Conservation (phyloP, 2,329 filamentous ascomycete species). For the Fusarium fracticaudum region DNA sequence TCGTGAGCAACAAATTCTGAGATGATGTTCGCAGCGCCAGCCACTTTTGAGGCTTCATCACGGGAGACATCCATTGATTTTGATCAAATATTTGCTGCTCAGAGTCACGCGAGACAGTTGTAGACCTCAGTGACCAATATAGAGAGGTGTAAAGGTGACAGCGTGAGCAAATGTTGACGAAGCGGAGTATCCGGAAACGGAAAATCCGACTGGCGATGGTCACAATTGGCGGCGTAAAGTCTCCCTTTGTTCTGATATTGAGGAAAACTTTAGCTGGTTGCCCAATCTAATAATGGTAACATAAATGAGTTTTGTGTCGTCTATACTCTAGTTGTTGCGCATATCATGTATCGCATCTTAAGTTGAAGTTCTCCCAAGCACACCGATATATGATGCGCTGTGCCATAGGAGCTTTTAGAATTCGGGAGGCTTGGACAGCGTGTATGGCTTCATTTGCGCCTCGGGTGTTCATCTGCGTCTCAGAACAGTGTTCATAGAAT, state of each 20-base stretch:
- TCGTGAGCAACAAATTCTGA: conserved; percentile 29
- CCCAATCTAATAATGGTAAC: background rate
- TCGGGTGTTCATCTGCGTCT: background rate
- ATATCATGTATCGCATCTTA: background rate
- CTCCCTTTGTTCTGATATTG: background rate
- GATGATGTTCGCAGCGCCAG: conserved; percentile 18
- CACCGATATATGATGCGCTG: background rate
- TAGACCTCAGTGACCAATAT: too few relatives aligned
- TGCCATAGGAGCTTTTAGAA: background rate
- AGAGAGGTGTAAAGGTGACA: background rate
- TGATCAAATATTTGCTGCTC: background rate
- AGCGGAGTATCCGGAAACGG: conserved; percentile 24
- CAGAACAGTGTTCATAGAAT: background rate
- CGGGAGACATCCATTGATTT: background rate
- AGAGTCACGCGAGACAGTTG: background rate
- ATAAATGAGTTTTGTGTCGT: background rate
- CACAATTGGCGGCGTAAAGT: background rate
- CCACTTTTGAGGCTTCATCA: background rate
- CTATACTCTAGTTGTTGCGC: background rate
- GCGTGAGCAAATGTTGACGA: background rate
- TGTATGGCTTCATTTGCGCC: too few relatives aligned
- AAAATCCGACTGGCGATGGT: background rate
- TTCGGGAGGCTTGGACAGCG: background rate
- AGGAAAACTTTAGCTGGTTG: background rate
- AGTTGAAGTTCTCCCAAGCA: background rate